Conservation (phyloP, 2,329 filamentous ascomycete species). For the Apiospora hydei region DNA sequence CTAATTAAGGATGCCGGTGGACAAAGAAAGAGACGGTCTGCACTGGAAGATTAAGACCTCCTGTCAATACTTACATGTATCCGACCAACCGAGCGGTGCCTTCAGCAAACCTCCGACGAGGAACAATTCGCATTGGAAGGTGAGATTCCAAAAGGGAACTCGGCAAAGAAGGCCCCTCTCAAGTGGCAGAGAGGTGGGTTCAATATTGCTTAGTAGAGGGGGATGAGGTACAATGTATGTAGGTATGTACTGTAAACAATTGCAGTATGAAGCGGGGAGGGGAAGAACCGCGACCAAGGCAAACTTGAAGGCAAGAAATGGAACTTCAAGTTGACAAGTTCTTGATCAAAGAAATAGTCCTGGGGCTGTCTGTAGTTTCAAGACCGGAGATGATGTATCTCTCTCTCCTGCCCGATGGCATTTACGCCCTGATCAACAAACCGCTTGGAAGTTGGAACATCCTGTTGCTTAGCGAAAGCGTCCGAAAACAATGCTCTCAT, state of each 20-base stretch:
- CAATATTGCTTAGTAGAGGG: neutral
- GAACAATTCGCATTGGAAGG: neutral
- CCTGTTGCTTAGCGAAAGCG: neutral
- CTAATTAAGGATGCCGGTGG: neutral
- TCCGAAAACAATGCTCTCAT: neutral
- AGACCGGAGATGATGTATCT: neutral
- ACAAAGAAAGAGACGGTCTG: neutral
- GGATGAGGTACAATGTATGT: no score
- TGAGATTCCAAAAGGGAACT: slow-evolving; percentile 13
- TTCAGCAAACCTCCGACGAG: neutral
- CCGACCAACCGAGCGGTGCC: slow-evolving; percentile 1
- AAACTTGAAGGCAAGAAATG: neutral
- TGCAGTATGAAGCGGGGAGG: neutral
- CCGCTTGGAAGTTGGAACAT: neutral
- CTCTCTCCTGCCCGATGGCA: slow-evolving; percentile 5
- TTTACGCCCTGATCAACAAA: slow-evolving; percentile 15
- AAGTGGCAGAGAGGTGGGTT: slow-evolving; percentile 2
- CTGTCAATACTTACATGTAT: neutral
- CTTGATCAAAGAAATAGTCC: neutral
- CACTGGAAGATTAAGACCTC: neutral
- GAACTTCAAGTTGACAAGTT: neutral
- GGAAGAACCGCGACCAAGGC: neutral
- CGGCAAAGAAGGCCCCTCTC: slow-evolving; percentile 11
- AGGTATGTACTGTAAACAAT: neutral
- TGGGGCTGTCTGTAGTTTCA: neutral